These are phyloP conservation scores for Venturiaceae sp. DNA, from an alignment of 2,329 filamentous ascomycete species.

Conservation along the genomic window DNA sequence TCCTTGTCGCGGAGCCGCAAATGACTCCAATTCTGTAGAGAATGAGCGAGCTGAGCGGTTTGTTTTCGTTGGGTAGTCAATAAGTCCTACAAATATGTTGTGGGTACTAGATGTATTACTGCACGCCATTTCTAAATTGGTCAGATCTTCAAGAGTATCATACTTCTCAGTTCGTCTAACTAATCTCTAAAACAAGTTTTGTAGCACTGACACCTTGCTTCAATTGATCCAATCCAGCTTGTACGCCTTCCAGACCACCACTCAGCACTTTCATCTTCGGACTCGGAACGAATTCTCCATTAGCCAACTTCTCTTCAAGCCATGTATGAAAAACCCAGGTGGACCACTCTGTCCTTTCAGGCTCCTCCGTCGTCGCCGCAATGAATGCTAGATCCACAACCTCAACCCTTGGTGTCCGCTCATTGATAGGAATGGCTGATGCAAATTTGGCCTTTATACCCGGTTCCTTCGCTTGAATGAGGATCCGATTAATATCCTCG, in stretches of 20 bases:
- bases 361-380: not conserved
- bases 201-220: not conserved
- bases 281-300: slow-evolving; percentile 5
- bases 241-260: slow-evolving; percentile 16
- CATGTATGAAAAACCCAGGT: slow-evolving; percentile 7
- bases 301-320: slow-evolving; percentile 10
- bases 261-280: slow-evolving; percentile 15
- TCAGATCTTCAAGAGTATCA: no score
- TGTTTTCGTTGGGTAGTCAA: no score
- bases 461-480: not conserved
- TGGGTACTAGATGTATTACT: no score
- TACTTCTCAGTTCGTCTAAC: no score
- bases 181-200: no score
- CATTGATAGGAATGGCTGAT: slow-evolving; percentile 11
- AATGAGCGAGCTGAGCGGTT: no score
- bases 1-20: no score
- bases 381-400: slow-evolving; percentile 9
- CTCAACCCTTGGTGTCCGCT: slow-evolving; percentile 10
- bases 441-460: not conserved
- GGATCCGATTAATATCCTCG: not conserved
- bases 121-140: no score
- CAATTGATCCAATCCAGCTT: slow-evolving; percentile 13
- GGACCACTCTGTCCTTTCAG: not conserved
- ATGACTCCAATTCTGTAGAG: no score
- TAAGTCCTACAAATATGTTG: no score